These are phyloP conservation scores for Austroboletus eburneus DNA, from an alignment of 768 basidiomycete genomes.

Conservation along the genomic window DNA sequence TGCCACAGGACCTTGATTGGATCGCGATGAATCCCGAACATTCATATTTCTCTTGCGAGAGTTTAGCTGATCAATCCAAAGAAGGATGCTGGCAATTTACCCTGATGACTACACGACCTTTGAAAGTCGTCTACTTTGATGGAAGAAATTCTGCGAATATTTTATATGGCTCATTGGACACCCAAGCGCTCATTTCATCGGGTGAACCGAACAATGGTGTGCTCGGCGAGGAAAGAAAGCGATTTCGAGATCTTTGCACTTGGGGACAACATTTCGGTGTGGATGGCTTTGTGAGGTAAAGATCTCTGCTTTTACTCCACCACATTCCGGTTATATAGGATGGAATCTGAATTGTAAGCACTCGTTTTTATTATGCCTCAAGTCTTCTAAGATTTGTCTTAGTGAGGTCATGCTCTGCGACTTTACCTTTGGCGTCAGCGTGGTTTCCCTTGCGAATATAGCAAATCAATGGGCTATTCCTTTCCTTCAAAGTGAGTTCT, in stretches of 20 bases:
- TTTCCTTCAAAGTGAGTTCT: background rate
- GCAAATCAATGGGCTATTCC: background rate
- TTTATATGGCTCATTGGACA: background rate
- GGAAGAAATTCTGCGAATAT: background rate
- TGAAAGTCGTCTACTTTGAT: background rate
- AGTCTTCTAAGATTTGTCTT: background rate
- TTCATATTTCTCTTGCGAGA: background rate
- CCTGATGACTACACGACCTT: background rate
- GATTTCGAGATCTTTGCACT: background rate
- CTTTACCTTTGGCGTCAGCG: background rate
- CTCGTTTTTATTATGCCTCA: background rate
- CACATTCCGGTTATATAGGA: background rate
- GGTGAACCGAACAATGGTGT: background rate
- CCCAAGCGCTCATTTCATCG: background rate
- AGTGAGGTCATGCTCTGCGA: background rate
- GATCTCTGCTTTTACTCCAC: background rate
- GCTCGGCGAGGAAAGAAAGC: background rate
- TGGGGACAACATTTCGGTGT: background rate
- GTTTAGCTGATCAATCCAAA: background rate
- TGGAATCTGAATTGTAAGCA: background rate
- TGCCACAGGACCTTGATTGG: background rate
- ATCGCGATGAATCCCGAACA: background rate
- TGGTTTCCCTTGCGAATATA: background rate
- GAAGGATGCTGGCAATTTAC: background rate
- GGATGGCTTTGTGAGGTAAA: background rate